phyloP scores from a whole-genome alignment of 768 basidiomycete species.

The Gymnopilus dilepis region DNA sequence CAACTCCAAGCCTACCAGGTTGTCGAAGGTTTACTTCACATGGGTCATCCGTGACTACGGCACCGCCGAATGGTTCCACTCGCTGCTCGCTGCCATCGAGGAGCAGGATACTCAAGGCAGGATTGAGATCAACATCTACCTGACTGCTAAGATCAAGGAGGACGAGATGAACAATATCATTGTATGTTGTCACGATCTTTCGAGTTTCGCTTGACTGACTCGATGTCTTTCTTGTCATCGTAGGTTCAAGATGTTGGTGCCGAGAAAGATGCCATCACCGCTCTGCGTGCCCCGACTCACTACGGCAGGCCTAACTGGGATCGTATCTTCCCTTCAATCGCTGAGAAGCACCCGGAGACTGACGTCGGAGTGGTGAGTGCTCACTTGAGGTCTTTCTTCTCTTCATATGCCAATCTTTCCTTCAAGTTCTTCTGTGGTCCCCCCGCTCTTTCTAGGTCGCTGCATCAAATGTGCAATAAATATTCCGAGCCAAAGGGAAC shows the following conservation, averaged over 20 bases:
- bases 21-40: conserved; percentile 93
- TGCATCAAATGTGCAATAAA: conserved; percentile 85
- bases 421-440: conserved; percentile 88
- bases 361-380: conserved; percentile 85
- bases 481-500: conserved; percentile 81
- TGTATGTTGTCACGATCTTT: conserved; percentile 44
- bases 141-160: conserved; percentile 89
- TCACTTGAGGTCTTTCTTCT: neutral
- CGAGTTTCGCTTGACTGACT: neutral
- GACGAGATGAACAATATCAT: conserved; percentile 95
- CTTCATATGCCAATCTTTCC: neutral
- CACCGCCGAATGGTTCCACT: conserved; percentile 93
- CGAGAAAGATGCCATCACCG: conserved; percentile 90
- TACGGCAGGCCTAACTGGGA: conserved; percentile 92
- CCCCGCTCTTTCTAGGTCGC: conserved; percentile 63
- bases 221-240: neutral
- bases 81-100: conserved; percentile 89
- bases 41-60: conserved; percentile 97
- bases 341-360: conserved; percentile 84
- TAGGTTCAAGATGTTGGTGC: conserved; percentile 90
- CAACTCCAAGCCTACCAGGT: conserved; percentile 72
- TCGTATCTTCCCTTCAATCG: conserved; percentile 71
- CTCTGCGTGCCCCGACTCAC: conserved; percentile 89
- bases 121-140: conserved; percentile 94
- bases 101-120: conserved; percentile 85